A percentile compares a stretch with the other conserved stretches of the same genome.
Conservation (phyloP, 176 grass and related monocot genomes). For the Tillandsia fasciculata region DNA sequence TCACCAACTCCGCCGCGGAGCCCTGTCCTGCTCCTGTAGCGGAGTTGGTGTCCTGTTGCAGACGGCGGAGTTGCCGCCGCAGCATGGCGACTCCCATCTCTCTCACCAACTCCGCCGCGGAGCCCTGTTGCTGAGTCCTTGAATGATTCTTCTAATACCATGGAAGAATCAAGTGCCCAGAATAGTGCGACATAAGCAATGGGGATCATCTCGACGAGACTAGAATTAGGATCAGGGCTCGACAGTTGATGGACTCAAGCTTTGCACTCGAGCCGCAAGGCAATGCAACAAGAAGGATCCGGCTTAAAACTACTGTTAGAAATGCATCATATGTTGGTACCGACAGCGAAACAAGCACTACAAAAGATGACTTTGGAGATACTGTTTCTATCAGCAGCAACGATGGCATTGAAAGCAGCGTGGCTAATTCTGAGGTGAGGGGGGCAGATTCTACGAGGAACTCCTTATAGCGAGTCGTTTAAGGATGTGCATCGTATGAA, state of each 20-base stretch:
- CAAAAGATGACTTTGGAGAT: conserved; percentile 23
- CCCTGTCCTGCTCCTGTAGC: too few relatives aligned
- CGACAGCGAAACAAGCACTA: not conserved
- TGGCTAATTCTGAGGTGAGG: too few relatives aligned
- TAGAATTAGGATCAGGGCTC: conserved; percentile 26
- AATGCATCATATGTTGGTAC: not conserved
- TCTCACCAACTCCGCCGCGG: too few relatives aligned
- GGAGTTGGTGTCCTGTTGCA: too few relatives aligned
- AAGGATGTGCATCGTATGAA: too few relatives aligned
- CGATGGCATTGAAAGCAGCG: not conserved
- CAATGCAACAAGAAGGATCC: conserved; percentile 37
- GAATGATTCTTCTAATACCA: conserved; percentile 56
- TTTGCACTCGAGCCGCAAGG: conserved; percentile 25
- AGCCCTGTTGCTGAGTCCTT: conserved; percentile 46
- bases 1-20: too few relatives aligned
- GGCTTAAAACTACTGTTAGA: not conserved
- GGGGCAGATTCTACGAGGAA: too few relatives aligned
- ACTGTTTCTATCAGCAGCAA: not conserved
- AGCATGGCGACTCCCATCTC: too few relatives aligned
- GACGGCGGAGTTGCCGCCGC: too few relatives aligned
- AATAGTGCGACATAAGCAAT: conserved; percentile 21
- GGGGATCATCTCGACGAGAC: conserved; percentile 20
- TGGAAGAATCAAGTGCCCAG: conserved; percentile 38
- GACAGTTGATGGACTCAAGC: conserved; percentile 17
- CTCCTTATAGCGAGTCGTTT: too few relatives aligned